Evolutionary conservation across 2,329 filamentous ascomycete genomes (phyloP), one percentile per base, ranked within the genome.

Genomic region (Cytospora piceae): DNA sequence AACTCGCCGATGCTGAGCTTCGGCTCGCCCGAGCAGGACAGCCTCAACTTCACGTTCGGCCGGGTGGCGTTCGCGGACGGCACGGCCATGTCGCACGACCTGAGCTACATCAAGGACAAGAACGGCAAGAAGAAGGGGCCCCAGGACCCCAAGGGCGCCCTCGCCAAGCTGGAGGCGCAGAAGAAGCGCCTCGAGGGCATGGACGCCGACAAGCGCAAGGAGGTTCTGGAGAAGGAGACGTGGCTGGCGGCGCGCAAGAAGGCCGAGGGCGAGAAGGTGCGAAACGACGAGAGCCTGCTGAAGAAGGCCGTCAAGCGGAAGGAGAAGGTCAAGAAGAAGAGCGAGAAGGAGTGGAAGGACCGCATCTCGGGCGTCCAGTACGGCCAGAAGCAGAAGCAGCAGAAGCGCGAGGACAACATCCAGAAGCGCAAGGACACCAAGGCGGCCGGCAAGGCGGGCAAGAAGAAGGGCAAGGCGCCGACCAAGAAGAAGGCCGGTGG

Each of bases 241-340:
- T 99, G 95, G 95, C 83, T 97, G 66, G 94, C 91, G 57, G 95
- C 95, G 2, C 90, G 94, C 78, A 92, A 93, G 78, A 88, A 91
- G 29, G 93, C 90, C 1, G 92, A 96, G 76, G 95, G 95, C 58
- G 94, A 97, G 74, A 91, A 92, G 75, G 90, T 97, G 39, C 88
- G 88, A 67, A 93, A 98, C 74, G 93, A 97, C 76, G 92, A 93
- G 69, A 87, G 86, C 55, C 80, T 97, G 64, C 84, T 99, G 32
- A 97, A 97, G 83, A 97, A 97, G 83, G 91, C 94, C 0, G 82
- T 98, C 70, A 97, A 97, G 85, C 89, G 94, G 71, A 96, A 97
- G 81, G 93, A 97, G 73, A 87, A 89, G 71, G 82, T 86, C 61
- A 98, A 97, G 87, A 90, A 89, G 79, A 96, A 95, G 87, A 96